Base-by-base conservation (phyloP, 108 stramenopile genomes). In the Parietichytrium sp. region DNA sequence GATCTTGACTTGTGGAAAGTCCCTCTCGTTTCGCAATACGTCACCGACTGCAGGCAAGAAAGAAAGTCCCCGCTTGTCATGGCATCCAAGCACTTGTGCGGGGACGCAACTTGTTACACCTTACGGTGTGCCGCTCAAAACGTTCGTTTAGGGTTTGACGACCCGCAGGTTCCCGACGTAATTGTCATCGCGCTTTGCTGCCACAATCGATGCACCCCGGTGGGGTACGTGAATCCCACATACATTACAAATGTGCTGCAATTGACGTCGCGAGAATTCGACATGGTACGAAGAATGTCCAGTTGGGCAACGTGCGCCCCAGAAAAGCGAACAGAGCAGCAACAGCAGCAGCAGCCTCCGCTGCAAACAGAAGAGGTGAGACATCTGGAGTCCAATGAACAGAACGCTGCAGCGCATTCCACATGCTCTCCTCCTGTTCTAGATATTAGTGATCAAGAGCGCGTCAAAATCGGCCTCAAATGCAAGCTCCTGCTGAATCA, bases 161-260 rank as follows among this genome's bases (percentile, higher is more conserved):
- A 72, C 33, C 38, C 10, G 0, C 33, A 72, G 61, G 61, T 42
- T 20, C 38, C 45, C 33, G 61, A 72, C 20, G 61, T 42, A 10
- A 72, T 72, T 27, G 61, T 72, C 20, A 20, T 72, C 13, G 61
- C 61, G 8, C 61, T 72, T 31, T 72, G 61, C 61, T 72, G 61
- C 33, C 61, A 72, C 33, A 42, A 42, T 38, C 38, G 38, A 6
- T 72, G 61, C 25, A 23, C 61, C 0, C 45, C 38, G 61, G 61
- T 45, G 10, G 61, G 49, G 25, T 52, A 52, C 51, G 30, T 80
- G 26, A 12, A 52, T 23, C 50, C 26, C 25, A 16, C 29, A 6
- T 6, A 27, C 52, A 12, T 27, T 6, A 16, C 10, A 12, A 53
- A 27, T 27, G 26, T 23, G 12, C 7, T 53, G 7, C 4, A 16